Base-by-base conservation (phyloP, 371 early-diverging fungal genomes). In the Mortierella sp. region DNA sequence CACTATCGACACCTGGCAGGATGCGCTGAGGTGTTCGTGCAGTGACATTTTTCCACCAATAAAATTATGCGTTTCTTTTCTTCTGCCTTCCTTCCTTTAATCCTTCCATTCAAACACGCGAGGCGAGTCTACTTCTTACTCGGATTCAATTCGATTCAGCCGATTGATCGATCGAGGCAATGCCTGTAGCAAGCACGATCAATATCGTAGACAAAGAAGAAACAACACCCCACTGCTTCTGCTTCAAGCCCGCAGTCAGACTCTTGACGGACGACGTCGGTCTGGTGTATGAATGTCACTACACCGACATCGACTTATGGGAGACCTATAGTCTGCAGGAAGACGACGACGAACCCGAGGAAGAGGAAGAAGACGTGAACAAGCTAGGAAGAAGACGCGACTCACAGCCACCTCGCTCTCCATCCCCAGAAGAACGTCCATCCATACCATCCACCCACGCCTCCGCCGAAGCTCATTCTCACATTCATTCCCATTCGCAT, bases 261-360 rank as follows among this genome's bases (percentile, higher is more conserved):
- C 15, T 59, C 17, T 23, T 50, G 24, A 64, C 71, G 5, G 47
- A n/a, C 6, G 30, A 46, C n/a, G 27, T 34, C 7, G 60, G 71
- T 19, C 32, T 64, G 19, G 54, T 70, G 11, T 70, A 55, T 31
- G 71, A 70, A 44, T 70, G 71, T 44, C 60, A 70, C 32, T 52
- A 41, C 12, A 64, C 60, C 23, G 46, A 56, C 24, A 24, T 24
- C 19, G 37, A 7, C 21, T 41, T 66, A 23, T 66, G 66, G 66
- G n/a, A n/a, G n/a, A n/a, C n/a, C n/a, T n/a, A n/a, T n/a, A n/a
- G n/a, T n/a, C n/a, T n/a, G n/a, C n/a, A n/a, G n/a, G n/a, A n/a
- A n/a, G n/a, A n/a, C n/a, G n/a, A n/a, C n/a, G n/a, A n/a, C n/a
- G n/a, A n/a, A n/a, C n/a, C n/a, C n/a, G n/a, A n/a, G n/a, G n/a